Conservation (phyloP, 176 grass and related monocot genomes). For the Guadua angustifolia region DNA sequence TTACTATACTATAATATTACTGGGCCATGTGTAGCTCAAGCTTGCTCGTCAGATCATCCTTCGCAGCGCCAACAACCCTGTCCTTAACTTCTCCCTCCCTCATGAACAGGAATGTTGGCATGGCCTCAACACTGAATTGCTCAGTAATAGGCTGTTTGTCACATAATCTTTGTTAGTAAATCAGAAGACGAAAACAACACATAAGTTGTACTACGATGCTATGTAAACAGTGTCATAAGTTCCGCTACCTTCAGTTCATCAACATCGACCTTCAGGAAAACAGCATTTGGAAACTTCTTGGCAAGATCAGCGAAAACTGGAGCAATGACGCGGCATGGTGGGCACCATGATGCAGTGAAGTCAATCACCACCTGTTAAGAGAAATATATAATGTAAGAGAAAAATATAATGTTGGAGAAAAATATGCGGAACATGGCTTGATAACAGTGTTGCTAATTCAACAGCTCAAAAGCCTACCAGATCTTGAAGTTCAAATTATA, state of each 20-base stretch:
- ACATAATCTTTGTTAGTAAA: conserved; percentile 25
- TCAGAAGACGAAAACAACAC: neutral
- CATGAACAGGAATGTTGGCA: conserved; percentile 77
- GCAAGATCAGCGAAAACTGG: conserved; percentile 59
- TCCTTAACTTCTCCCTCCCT: conserved; percentile 63
- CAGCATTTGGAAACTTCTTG: conserved; percentile 56
- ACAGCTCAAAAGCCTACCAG: neutral
- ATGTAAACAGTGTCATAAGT: neutral
- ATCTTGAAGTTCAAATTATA: neutral
- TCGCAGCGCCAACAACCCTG: conserved; percentile 55
- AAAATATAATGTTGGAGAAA: neutral
- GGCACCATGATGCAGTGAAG: conserved; percentile 69
- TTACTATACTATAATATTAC: conserved; percentile 15
- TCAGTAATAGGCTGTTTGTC: conserved; percentile 56
- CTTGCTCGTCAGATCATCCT: conserved; percentile 53
- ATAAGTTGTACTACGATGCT: neutral
- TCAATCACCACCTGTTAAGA: conserved; percentile 64
- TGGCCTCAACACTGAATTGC: conserved; percentile 58
- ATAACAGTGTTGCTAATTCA: neutral
- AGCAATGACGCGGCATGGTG: conserved; percentile 59
- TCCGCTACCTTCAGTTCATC: conserved; percentile 66
- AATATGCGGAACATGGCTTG: neutral
- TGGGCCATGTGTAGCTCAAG: conserved; percentile 36
- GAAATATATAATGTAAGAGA: neutral
- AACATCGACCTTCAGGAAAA: conserved; percentile 73